Evolutionary conservation across 2,329 filamentous ascomycete genomes (phyloP).

Genomic region (Paraphaeosphaeria sporulosa): DNA sequence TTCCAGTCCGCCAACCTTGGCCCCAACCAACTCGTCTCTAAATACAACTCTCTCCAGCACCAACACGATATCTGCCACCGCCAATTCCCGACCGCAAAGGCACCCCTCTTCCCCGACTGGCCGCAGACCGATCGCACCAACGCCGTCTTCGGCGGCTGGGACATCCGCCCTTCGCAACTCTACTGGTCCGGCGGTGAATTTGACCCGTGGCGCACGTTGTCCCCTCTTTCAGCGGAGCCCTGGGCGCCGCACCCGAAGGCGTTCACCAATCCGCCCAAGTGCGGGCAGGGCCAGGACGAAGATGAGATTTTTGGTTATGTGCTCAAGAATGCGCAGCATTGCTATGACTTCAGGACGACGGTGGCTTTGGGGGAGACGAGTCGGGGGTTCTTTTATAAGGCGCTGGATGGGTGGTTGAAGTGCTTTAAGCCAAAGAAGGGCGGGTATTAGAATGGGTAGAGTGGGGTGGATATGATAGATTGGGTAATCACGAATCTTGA

Average conservation of each 20-base stretch:
- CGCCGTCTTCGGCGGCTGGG: conserved; percentile 58
- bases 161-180: conserved; percentile 59
- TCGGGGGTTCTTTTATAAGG: conserved; percentile 49
- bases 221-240: conserved; percentile 51
- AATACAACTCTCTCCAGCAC: conserved; percentile 56
- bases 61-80: conserved; percentile 56
- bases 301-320: conserved; percentile 58
- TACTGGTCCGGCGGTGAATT: conserved; percentile 61
- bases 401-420: conserved; percentile 56
- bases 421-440: conserved; percentile 47
- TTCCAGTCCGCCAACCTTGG: conserved; percentile 59
- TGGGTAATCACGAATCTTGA: too few relatives aligned
- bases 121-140: conserved; percentile 54
- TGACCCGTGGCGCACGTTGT: conserved; percentile 61
- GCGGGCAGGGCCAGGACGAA: conserved; percentile 47
- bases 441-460: not conserved
- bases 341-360: conserved; percentile 55
- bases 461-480: too few relatives aligned
- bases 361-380: conserved; percentile 44
- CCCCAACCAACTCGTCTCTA: conserved; percentile 56
- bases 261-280: conserved; percentile 54
- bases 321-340: conserved; percentile 56
- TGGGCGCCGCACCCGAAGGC: conserved; percentile 50
- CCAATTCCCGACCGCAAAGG: conserved; percentile 55
- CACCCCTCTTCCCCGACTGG: conserved; percentile 50